Base-by-base conservation (phyloP, 2,329 filamentous ascomycete species). In the Pseudocercospora eumusae region DNA sequence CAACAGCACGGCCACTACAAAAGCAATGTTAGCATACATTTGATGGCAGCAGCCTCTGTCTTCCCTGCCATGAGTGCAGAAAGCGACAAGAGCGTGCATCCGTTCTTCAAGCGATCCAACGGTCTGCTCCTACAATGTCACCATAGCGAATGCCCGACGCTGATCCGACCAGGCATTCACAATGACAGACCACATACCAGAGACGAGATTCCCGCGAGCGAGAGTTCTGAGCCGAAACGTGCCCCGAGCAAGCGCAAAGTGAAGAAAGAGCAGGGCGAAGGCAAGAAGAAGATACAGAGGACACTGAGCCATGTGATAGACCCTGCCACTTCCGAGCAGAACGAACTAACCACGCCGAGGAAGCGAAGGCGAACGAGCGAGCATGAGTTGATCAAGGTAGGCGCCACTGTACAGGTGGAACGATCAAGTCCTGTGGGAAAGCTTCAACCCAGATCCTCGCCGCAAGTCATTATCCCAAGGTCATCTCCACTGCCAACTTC, bases 351-450 rank as follows among this genome's bases (percentile, higher is more conserved):
- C 49, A 68, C 64, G 5, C 70, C 73, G 15, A 72, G 73, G 45
- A 80, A 80, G 64, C 71, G 77, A 42, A 73, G 73, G 47, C 77
- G 75, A 57, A 79, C 76, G 0, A 64, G 63, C 11, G 75, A 65
- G 33, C 20, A 63, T 59, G 64, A 64, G 21, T 62, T 58, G 18
- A 56, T 62, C n/a, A 60, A 69, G 27, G 56, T 68, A 21, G 59
- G 64, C 5, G 23, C 47, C 11, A 49, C 11, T 15, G 23, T 33
- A 18, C 52, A 54, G 15, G 52, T 40, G 18, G 52, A 54, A 15
- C 13, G 3, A 4, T 33, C 28, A 18, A 54, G 52, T 21, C 52
- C 52, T 13, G 52, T 6, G 27, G 13, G n/a, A 15, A n/a, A 20
- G 31, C n/a, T 36, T 9, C 13, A 36, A n/a, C 42, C 21, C 18